These are phyloP conservation scores for Isochrysis galbana DNA, from an alignment of 78 protist species.

Conservation along the genomic window DNA sequence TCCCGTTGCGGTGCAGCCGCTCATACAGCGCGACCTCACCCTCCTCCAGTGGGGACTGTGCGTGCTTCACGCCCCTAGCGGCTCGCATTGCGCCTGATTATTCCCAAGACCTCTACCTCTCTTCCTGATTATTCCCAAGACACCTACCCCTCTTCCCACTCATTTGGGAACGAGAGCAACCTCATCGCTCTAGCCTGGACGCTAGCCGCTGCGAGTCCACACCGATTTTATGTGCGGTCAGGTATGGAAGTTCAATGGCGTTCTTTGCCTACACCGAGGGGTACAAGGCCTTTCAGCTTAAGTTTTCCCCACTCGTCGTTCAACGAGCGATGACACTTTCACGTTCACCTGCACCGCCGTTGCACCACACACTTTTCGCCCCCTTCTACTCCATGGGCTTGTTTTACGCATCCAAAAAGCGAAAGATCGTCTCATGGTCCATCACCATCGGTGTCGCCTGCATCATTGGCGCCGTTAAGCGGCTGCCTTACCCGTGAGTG, in stretches of 20 bases:
- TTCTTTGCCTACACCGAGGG: constrained; percentile 2
- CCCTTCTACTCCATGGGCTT: constrained; percentile 23
- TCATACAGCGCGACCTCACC: background rate
- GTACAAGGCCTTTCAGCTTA: background rate
- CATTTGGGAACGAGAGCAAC: too few relatives aligned
- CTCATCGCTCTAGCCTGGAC: too few relatives aligned
- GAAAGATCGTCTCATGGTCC: background rate
- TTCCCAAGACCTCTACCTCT: too few relatives aligned
- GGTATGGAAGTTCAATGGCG: background rate
- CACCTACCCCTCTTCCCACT: too few relatives aligned
- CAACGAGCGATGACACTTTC: background rate
- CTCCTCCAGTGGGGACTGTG: background rate
- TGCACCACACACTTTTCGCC: background rate
- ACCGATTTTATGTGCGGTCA: background rate
- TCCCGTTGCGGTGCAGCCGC: constrained; percentile 4
- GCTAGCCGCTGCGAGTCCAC: background rate
- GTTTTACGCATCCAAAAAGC: background rate
- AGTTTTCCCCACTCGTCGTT: constrained; percentile 20
- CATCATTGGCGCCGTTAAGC: background rate
- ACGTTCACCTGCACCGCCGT: background rate
- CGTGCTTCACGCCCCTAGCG: background rate
- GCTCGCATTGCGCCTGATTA: too few relatives aligned
- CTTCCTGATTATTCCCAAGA: too few relatives aligned
- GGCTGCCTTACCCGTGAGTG: background rate
- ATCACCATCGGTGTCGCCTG: background rate